These are phyloP conservation scores for Penicillium ochrochloron DNA, from an alignment of 495 filamentous ascomycete genomes.

Conservation along the genomic window DNA sequence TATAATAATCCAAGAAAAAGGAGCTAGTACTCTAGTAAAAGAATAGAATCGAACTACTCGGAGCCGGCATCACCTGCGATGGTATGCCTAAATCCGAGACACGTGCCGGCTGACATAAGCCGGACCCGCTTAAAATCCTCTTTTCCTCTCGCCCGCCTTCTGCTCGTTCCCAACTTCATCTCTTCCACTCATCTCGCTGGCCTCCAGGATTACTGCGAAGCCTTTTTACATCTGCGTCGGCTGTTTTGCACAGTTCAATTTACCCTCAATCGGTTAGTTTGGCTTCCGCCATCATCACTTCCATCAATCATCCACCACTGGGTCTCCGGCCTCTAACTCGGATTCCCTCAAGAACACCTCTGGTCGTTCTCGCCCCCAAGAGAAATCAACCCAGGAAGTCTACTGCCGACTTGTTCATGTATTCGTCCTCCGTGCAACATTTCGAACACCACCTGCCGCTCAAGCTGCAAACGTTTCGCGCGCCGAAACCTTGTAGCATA, in stretches of 20 bases:
- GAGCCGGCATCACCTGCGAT: background rate
- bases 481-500: slow-evolving; percentile 85
- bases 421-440: slow-evolving; percentile 76
- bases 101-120: slow-evolving; percentile 35
- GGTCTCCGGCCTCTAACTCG: slow-evolving; percentile 39
- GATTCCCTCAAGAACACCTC: slow-evolving; percentile 40
- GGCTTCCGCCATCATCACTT: slow-evolving; percentile 38
- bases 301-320: slow-evolving; percentile 19
- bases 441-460: slow-evolving; percentile 83
- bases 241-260: slow-evolving; percentile 29
- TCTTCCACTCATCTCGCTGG: slow-evolving; percentile 21
- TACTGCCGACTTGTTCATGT: slow-evolving; percentile 69
- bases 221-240: slow-evolving; percentile 27
- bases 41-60: background rate
- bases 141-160: slow-evolving; percentile 16
- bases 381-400: slow-evolving; percentile 44
- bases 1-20: too few species aligned
- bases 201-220: slow-evolving; percentile 29
- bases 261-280: slow-evolving; percentile 15
- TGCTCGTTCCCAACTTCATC: slow-evolving; percentile 12
- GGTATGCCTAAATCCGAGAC: slow-evolving; percentile 23
- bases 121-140: slow-evolving; percentile 24
- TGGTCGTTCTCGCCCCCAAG: slow-evolving; percentile 44
- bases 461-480: slow-evolving; percentile 93
- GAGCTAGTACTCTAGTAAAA: too few species aligned